Evolutionary conservation across 306 rosid genomes (phyloP).

Genomic region (Cicer judaicum): DNA sequence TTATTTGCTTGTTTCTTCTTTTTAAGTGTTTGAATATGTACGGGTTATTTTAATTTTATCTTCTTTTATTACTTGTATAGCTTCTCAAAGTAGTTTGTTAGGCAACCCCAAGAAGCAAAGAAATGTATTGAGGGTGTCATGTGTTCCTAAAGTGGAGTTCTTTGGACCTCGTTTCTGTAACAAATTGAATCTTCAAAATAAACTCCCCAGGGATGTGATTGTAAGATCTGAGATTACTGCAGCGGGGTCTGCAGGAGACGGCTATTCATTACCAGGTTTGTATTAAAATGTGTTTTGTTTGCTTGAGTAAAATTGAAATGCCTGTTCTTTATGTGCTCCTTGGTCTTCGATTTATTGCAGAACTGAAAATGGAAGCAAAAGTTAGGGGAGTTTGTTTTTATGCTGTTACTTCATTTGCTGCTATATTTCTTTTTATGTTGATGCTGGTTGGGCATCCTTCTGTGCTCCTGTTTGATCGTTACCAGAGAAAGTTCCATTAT

Average conservation of each 20-base stretch:
- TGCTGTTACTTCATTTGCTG: constrained; percentile 59
- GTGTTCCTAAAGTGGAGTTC: constrained; percentile 43
- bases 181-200: constrained; percentile 43
- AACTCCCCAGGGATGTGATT: constrained; percentile 49
- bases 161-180: constrained; percentile 34
- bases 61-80: constrained; percentile 51
- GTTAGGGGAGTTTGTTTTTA: constrained; percentile 77
- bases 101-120: constrained; percentile 47
- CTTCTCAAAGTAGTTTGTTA: constrained; percentile 46
- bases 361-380: constrained; percentile 62
- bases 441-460: constrained; percentile 83
- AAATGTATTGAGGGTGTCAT: constrained; percentile 36
- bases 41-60: background rate
- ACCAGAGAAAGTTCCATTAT: constrained; percentile 71
- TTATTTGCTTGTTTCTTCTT: background rate
- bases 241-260: constrained; percentile 59
- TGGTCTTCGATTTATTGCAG: constrained; percentile 58
- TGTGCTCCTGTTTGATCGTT: constrained; percentile 67
- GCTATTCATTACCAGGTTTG: constrained; percentile 64
- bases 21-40: background rate
- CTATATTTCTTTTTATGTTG: constrained; percentile 68
- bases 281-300: constrained; percentile 29
- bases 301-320: constrained; percentile 16
- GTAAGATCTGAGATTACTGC: constrained; percentile 66
- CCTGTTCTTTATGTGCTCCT: background rate